Evolutionary conservation across 176 grass and related monocot species (phyloP), one percentile per base, ranked within the genome.

Genomic region (Olyra latifolia): DNA sequence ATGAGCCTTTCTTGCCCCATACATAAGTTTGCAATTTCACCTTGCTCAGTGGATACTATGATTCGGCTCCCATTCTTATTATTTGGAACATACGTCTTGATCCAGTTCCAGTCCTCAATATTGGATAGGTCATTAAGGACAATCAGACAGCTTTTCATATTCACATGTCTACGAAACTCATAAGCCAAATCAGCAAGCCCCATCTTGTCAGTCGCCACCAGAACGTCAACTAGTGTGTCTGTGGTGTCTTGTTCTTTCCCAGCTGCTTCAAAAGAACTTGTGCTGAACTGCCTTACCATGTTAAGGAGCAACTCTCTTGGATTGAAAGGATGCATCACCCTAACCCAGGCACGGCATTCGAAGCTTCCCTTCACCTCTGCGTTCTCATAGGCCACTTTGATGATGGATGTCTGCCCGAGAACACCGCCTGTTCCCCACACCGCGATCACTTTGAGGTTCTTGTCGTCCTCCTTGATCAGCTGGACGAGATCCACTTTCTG

Each of bases 331-430:
- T 76, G 50, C 14, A 35, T 3, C 13, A 84, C 9, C 4, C 6
- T 65, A 9, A 76, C 38, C 81, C 81, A 84, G 23, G 71, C 71
- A 39, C 27, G 15, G 32, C 22, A 39, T 5, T 84, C 0, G 20
- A 84, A 76, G 3, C n/a, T n/a, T n/a, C n/a, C n/a, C n/a, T n/a
- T n/a, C n/a, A n/a, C n/a, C n/a, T n/a, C n/a, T n/a, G n/a, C n/a
- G n/a, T n/a, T n/a, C n/a, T n/a, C n/a, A n/a, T 39, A 54, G 10
- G 70, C 75, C 28, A 42, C 76, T 45, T 23, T 65, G 17, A 52
- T 1, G 3, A 25, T 17, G 48, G n/a, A n/a, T n/a, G n/a, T n/a
- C n/a, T n/a, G n/a, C n/a, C n/a, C n/a, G n/a, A n/a, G n/a, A n/a
- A n/a, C 15, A 50, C 14, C 55, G 30, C 43, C 30, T 43, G 66